These are phyloP conservation scores for Hagleromyces aurorensis DNA, from an alignment of 805 yeast genomes.

Conservation along the genomic window DNA sequence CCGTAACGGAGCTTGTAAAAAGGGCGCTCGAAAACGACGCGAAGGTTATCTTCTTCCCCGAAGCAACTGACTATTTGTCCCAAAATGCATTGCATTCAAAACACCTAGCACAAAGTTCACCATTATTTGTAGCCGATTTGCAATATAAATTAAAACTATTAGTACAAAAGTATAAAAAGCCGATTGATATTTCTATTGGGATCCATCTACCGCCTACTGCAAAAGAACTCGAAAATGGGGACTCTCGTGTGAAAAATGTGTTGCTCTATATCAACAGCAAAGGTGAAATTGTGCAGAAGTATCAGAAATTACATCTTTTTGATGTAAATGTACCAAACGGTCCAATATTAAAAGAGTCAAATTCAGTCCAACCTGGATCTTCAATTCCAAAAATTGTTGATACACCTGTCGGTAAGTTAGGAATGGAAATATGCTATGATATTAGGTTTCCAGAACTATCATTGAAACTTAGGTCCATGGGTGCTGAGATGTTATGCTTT, in stretches of 20 bases:
- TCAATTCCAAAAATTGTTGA: constrained; percentile 45
- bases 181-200: constrained; percentile 71
- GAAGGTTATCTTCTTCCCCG: constrained; percentile 76
- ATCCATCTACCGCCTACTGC: constrained; percentile 68
- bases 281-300: constrained; percentile 61
- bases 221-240: constrained; percentile 12
- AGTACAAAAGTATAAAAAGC: constrained; percentile 30
- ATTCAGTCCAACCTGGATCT: constrained; percentile 74
- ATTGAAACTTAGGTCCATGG: constrained; percentile 49
- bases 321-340: constrained; percentile 80
- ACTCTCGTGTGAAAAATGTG: constrained; percentile 55
- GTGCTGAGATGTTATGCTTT: constrained; percentile 70
- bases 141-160: constrained; percentile 39
- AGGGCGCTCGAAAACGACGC: constrained; percentile 57
- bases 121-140: constrained; percentile 36
- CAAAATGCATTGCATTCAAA: constrained; percentile 58
- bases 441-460: constrained; percentile 82
- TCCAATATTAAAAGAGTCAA: constrained; percentile 69
- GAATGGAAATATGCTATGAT: constrained; percentile 77
- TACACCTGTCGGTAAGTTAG: constrained; percentile 56
- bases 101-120: constrained; percentile 45
- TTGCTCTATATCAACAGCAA: constrained; percentile 57
- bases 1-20: constrained; percentile 52
- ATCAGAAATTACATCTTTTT: constrained; percentile 82
- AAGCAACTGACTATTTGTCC: constrained; percentile 86